These are phyloP conservation scores for Rhizophagus sp. DNA, from an alignment of 192 early-diverging fungal species.

Conservation along the genomic window DNA sequence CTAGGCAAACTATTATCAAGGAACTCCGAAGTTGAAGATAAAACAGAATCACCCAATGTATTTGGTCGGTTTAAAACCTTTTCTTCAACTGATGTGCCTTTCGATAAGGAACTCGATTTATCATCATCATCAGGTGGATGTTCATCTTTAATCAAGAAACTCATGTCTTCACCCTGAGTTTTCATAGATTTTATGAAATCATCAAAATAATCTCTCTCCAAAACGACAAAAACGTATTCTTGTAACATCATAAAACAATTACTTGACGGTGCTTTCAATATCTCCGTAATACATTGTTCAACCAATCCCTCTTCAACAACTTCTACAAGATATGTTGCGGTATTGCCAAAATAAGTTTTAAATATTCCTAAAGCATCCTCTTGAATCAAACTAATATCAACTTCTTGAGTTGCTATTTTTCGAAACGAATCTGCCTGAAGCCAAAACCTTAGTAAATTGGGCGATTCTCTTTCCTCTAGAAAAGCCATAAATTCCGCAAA, in stretches of 20 bases:
- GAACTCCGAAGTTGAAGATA: neutral
- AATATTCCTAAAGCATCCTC: slow-evolving; percentile 17
- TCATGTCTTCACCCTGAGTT: slow-evolving; percentile 19
- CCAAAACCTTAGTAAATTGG: slow-evolving; percentile 23
- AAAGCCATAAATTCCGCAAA: slow-evolving; percentile 31
- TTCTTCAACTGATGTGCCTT: too few relatives aligned
- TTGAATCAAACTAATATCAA: slow-evolving; percentile 9
- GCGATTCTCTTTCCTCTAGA: neutral
- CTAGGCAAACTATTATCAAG: neutral
- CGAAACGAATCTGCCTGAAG: slow-evolving; percentile 22
- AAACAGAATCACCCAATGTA: neutral
- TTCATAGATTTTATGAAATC: slow-evolving; percentile 21
- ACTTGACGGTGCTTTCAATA: neutral
- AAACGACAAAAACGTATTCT: slow-evolving; percentile 10
- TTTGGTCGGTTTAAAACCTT: neutral
- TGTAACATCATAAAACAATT: slow-evolving; percentile 9
- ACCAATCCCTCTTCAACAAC: neutral
- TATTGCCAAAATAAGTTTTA: slow-evolving; percentile 23
- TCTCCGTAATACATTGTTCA: slow-evolving; percentile 1
- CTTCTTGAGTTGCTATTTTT: slow-evolving; percentile 15
- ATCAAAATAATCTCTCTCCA: slow-evolving; percentile 19
- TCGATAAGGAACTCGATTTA: neutral
- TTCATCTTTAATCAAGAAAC: slow-evolving; percentile 10
- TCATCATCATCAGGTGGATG: neutral
- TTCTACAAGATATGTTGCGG: slow-evolving; percentile 1